phyloP scores from a whole-genome alignment of 108 stramenopile genomes.

The Nitzschia sp. region DNA sequence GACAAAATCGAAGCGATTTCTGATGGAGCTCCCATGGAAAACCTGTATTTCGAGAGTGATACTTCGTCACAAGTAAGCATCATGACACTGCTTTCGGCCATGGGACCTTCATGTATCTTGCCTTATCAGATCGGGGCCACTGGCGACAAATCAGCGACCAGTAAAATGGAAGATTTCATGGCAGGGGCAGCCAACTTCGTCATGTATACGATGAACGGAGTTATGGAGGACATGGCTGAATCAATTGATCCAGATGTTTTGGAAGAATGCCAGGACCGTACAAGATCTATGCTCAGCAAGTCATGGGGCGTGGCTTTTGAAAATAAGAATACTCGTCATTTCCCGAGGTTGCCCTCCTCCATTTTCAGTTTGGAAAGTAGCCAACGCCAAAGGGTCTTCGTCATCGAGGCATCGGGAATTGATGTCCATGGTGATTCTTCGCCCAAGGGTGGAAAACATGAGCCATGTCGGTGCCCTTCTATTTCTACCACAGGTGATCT shows the following conservation, averaged over 20 bases:
- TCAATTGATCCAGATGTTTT: neutral
- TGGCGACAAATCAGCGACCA: neutral
- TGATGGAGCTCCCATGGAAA: constrained; percentile 1
- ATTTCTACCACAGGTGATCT: neutral
- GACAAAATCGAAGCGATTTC: neutral
- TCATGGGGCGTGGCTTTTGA: neutral
- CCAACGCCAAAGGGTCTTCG: neutral
- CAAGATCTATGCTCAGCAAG: neutral
- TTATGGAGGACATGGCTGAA: constrained; percentile 1
- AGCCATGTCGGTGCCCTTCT: neutral
- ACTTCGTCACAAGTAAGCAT: neutral
- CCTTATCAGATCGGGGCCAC: too few species aligned
- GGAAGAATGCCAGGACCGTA: neutral
- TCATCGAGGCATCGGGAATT: neutral
- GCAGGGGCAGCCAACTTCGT: neutral
- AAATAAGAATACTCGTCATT: neutral
- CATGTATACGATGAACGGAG: neutral
- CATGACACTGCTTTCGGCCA: neutral
- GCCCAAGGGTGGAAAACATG: neutral
- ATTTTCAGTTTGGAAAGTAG: neutral
- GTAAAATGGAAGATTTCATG: neutral
- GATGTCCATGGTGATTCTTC: neutral
- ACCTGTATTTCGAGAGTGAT: neutral
- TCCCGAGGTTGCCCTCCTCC: neutral
- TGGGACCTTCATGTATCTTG: neutral